Conservation (phyloP, 345 rosid species). For the Ailanthus altissimus region DNA sequence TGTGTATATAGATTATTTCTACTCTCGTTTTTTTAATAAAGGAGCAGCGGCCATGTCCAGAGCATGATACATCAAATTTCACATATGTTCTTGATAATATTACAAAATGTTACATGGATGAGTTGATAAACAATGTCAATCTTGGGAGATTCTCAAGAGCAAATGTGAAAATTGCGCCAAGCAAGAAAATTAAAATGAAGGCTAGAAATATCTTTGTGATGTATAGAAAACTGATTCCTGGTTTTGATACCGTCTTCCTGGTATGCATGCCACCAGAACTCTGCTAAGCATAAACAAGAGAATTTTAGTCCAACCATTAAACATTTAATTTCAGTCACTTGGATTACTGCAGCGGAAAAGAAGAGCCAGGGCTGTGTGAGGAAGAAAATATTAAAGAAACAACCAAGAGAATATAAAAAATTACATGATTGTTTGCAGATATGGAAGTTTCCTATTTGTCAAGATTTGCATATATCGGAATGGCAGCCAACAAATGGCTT, state of each 20-base stretch:
- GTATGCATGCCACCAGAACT: constrained; percentile 24
- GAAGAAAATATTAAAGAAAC: not conserved
- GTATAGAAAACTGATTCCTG: constrained; percentile 36
- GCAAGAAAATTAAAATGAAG: constrained; percentile 59
- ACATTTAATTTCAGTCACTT: not conserved
- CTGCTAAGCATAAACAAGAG: constrained; percentile 34
- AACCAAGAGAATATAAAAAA: not conserved
- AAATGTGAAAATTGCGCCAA: constrained; percentile 64
- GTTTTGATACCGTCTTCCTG: constrained; percentile 12
- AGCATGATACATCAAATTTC: not conserved
- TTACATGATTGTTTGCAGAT: not conserved
- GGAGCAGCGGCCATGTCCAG: no score
- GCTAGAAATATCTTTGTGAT: constrained; percentile 62
- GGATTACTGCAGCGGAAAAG: not conserved
- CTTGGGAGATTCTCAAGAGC: constrained; percentile 84
- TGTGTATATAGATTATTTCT: no score
- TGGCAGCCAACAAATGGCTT: not conserved
- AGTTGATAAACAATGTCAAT: constrained; percentile 49
- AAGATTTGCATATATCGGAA: not conserved
- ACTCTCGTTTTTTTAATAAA: no score
- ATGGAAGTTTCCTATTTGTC: not conserved
- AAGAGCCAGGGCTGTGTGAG: not conserved
- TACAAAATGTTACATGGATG: constrained; percentile 32
- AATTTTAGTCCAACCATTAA: not conserved
- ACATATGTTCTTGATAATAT: not conserved